phyloP scores from a whole-genome alignment of 2,329 filamentous ascomycete genomes.

The Paraphoma chrysanthemicola region DNA sequence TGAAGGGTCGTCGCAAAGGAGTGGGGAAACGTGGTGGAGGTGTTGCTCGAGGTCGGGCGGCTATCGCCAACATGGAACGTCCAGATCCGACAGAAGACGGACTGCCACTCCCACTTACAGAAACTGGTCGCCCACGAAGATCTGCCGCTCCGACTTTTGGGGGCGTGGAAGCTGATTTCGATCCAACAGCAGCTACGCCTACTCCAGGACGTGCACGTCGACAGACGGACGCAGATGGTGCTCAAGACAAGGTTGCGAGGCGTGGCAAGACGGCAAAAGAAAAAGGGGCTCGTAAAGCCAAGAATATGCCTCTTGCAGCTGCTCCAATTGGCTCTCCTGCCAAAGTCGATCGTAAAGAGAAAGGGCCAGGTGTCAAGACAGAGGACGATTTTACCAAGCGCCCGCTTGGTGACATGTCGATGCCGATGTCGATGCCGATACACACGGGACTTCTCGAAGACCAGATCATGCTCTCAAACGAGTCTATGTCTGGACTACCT shows the following conservation, averaged over 20 bases:
- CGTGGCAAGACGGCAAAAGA: conserved; percentile 50
- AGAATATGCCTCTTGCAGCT: conserved; percentile 50
- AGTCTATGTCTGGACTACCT: conserved; percentile 26
- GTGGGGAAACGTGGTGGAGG: conserved; percentile 38
- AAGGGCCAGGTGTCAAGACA: conserved; percentile 37
- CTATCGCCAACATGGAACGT: conserved; percentile 60
- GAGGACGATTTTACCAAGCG: conserved; percentile 43
- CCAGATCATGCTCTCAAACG: conserved; percentile 28
- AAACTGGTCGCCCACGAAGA: conserved; percentile 58
- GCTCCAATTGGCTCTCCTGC: conserved; percentile 45
- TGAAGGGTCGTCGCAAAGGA: conserved; percentile 48
- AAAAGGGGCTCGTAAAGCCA: conserved; percentile 50
- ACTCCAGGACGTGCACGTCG: conserved; percentile 45
- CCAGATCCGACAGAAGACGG: conserved; percentile 51
- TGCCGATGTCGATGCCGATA: conserved; percentile 36
- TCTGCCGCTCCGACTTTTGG: conserved; percentile 74
- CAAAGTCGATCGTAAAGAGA: conserved; percentile 44
- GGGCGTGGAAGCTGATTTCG: conserved; percentile 69
- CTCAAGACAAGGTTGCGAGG: conserved; percentile 48
- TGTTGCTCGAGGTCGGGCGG: conserved; percentile 60
- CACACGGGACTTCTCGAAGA: conserved; percentile 34
- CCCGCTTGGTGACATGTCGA: conserved; percentile 33
- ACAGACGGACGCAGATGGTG: conserved; percentile 41
- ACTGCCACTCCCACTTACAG: conserved; percentile 50
- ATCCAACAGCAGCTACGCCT: conserved; percentile 50